Base-by-base conservation (phyloP, 805 yeast genomes). In the Scheffersomyces spartinae region DNA sequence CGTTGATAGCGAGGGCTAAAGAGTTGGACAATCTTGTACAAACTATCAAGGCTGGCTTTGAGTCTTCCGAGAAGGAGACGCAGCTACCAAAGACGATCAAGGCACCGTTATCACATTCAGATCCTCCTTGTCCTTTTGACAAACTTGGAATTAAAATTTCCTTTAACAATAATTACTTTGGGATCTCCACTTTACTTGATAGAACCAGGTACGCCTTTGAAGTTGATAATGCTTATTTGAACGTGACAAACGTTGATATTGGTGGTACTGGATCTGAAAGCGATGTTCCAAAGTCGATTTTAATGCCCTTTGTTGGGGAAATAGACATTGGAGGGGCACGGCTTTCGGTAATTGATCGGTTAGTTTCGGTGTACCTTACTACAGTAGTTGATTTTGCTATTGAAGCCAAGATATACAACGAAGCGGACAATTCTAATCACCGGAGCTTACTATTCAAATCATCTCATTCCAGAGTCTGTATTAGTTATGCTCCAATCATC, bases 401-500 rank as follows among this genome's bases (percentile, higher is more conserved):
- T 33, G 36, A 51, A n/a, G 25, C 68, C 26, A 56, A 57, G 39
- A 36, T 72, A 9, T 33, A 49, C n/a, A 64, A 69, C 20, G 56
- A 47, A 19, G 23, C 41, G 6, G 51, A 44, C 4, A 35, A 34
- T 0, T 39, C 35, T 1, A 31, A 40, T n/a, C n/a, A n/a, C n/a
- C n/a, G n/a, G n/a, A n/a, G n/a, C 1, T 48, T 77, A 3, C 76
- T 74, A 32, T 43, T 78, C 1, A 72, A 65, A 26, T 72, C 82
- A 3, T 63, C 70, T 4, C 66, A 67, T 38, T 70, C 71, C 26
- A 59, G 85, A 21, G 35, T 76, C 3, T 68, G 74, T 31, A 42
- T 78, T 18, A 70, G 73, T 26, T 72, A 83, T 0, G 52, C 55
- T 6, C 55, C 68, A 0, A 32, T 72, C 5, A 52, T 65, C 6